Conservation (phyloP, 1,139 yeast genomes). For the Sugiyamaella castrensis region DNA sequence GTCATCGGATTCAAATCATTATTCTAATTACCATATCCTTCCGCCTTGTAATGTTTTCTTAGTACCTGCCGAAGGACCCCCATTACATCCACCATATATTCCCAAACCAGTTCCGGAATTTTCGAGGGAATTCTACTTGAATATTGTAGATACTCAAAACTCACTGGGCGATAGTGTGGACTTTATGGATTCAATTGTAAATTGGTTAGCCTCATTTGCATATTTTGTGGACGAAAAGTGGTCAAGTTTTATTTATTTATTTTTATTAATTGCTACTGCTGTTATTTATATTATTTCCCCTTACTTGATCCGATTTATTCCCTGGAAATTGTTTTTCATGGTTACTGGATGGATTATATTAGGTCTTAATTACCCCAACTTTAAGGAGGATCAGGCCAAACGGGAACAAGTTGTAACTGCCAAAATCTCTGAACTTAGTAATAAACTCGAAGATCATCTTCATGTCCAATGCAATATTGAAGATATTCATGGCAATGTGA, state of each 20-base stretch:
- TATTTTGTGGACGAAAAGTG: slow-evolving; percentile 64
- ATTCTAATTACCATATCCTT: too few species aligned
- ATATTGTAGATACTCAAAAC: slow-evolving; percentile 81
- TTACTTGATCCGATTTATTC: slow-evolving; percentile 38
- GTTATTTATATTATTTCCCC: slow-evolving; percentile 36
- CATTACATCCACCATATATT: slow-evolving; percentile 45
- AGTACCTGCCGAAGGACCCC: slow-evolving; percentile 54
- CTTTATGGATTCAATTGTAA: slow-evolving; percentile 56
- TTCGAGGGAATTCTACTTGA: slow-evolving; percentile 72
- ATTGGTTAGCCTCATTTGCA: slow-evolving; percentile 54
- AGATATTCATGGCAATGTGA: background rate
- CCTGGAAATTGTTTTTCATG: slow-evolving; percentile 39
- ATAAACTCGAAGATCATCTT: too few species aligned
- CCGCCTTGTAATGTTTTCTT: too few species aligned
- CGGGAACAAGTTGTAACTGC: background rate
- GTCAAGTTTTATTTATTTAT: slow-evolving; percentile 41
- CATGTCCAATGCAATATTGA: background rate
- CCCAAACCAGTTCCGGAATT: slow-evolving; percentile 80
- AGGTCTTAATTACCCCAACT: slow-evolving; percentile 28
- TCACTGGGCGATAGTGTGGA: slow-evolving; percentile 67
- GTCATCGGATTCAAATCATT: too few species aligned
- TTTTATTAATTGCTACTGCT: slow-evolving; percentile 40
- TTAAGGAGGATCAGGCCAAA: background rate
- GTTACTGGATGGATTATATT: slow-evolving; percentile 51
- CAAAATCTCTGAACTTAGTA: background rate